Evolutionary conservation across 352 stramenopile genomes (phyloP), one percentile per base, ranked within the genome.

Genomic region (Phytophthora quininea): DNA sequence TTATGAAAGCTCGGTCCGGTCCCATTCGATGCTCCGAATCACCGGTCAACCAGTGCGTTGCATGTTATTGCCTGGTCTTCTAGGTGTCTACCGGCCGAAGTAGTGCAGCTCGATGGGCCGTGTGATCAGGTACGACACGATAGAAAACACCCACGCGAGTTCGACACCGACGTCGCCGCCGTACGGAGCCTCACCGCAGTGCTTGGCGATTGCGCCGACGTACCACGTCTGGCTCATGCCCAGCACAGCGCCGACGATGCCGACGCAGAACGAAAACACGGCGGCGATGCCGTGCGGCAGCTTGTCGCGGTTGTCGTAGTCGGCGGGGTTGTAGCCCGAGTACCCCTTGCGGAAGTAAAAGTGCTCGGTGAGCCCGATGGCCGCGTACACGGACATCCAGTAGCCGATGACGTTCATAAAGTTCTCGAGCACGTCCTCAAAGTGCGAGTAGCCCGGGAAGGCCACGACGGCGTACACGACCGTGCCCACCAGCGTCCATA

Each of bases 381-480:
- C 55, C 4, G 76, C 63, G 67, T 84, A 84, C 49, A 75, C 55
- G 9, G 76, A 75, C 45, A 77, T 61, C 76, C 76, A 84, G 63
- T 84, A 84, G 57, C 59, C 72, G 67, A 84, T 84, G 72, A 83
- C 48, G 69, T 80, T 83, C 75, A 83, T 83, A 37, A 83, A 83
- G 65, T 83, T 83, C 32, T 83, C 65, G 12, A 83, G 63, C 45
- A 83, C 69, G 40, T 47, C 49, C 52, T 83, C 75, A 15, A 83
- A 83, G 57, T 83, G 62, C 37, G 62, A 68, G 66, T 80, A 83
- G 30, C 72, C 72, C 0, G 69, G 64, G 40, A 83, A 70, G 12
- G 75, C 75, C 10, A 83, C 54, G n/a, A 59, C 64, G 9, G 64
- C 59, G 57, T 83, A 80, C 56, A 83, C 67, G 56, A 83, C 35